Base-by-base conservation (phyloP, 75 land plant genomes). In the Selaginella tamariscina region DNA sequence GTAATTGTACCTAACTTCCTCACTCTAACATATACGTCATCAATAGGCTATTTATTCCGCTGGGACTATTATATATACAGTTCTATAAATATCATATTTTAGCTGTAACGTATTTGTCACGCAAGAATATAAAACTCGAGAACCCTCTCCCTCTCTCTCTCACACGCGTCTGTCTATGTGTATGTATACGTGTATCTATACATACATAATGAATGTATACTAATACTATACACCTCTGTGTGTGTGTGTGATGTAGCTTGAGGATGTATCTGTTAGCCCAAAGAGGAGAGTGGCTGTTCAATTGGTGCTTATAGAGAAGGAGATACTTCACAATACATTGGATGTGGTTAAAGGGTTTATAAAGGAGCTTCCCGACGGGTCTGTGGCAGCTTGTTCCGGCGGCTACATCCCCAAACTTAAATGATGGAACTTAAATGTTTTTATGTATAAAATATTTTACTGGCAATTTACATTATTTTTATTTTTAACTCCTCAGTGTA, bases 201-300 rank as follows among this genome's bases (percentile, higher is more conserved):
- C n/a, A n/a, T n/a, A n/a, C n/a, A n/a, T 0, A n/a, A 60, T 60
- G 9, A 20, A n/a, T 60, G 24, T 24, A 24, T 60, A 24, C 23
- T 21, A 60, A 60, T 24, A n/a, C 24, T 31, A 2, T 65, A 24
- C 31, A 18, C 29, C 29, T 2, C 23, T 29, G 24, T 29, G 32
- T 2, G 2, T 24, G 67, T 65, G 8, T 11, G 5, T 29, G n/a
- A 60, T 28, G 57, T 73, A 94, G 98, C 72, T 90, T 72, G 82
- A 75, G 62, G 91, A 87, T 69, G 1, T 29, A 49, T 71, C 65
- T 24, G 70, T 82, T 64, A 73, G 80, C 33, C 87, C 98, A 11
- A 94, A 87, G 65, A 81, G 64, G 57, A 73, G 83, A 75, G 98
- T 94, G 27, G 98, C 98, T 30, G 80, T 82, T 11, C 88, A 85